A percentile compares a stretch with the other conserved stretches of the same genome.
Evolutionary conservation across 805 yeast species (phyloP).

Genomic region (Saturnispora galanensis): DNA sequence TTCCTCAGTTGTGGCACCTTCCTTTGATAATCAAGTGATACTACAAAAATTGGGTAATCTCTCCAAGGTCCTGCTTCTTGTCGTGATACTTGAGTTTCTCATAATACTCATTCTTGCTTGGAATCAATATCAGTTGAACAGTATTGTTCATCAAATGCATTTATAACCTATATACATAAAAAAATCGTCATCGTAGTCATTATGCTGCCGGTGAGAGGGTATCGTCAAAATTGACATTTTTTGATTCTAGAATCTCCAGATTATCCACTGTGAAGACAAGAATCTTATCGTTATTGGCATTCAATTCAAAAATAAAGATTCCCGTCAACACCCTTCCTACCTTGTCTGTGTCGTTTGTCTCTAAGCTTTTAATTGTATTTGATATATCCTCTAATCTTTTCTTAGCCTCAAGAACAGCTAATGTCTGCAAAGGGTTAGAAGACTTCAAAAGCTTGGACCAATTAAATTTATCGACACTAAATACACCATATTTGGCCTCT

Average conservation of each 20-base stretch:
- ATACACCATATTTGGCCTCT: slow-evolving; percentile 21
- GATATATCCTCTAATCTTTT: slow-evolving; percentile 10
- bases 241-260: slow-evolving; percentile 46
- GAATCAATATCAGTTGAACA: too few species aligned
- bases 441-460: slow-evolving; percentile 15
- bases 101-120: too few species aligned
- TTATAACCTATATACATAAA: background rate
- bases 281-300: slow-evolving; percentile 42
- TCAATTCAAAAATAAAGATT: slow-evolving; percentile 56
- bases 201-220: slow-evolving; percentile 1
- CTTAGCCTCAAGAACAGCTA: slow-evolving; percentile 10
- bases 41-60: too few species aligned
- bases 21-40: too few species aligned
- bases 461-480: slow-evolving; percentile 16
- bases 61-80: too few species aligned
- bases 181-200: background rate
- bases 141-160: too few species aligned
- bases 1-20: too few species aligned
- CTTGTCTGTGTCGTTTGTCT: background rate
- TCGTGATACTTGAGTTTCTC: too few species aligned
- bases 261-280: slow-evolving; percentile 59
- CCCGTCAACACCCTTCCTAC: slow-evolving; percentile 39
- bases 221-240: slow-evolving; percentile 15
- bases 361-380: slow-evolving; percentile 5
- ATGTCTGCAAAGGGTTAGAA: slow-evolving; percentile 9